Evolutionary conservation across 371 early-diverging fungal species (phyloP), one percentile per base, ranked within the genome.

Genomic region (Mortierella sp.): DNA sequence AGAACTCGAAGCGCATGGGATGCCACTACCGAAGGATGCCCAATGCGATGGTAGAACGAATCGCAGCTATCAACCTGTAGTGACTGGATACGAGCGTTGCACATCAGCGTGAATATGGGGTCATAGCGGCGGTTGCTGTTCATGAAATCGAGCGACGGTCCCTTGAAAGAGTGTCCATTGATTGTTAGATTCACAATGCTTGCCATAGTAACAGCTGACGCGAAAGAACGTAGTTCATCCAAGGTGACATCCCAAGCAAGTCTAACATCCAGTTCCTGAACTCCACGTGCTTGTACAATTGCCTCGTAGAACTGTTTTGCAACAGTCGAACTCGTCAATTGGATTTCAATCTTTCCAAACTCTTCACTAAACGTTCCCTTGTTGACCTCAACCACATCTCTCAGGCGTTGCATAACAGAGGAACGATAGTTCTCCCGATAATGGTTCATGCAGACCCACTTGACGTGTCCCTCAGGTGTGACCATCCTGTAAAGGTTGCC

Each of bases 371-470:
- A 60, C 4, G 9, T 2, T 7, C 67, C 67, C 10, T 25, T 44
- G 21, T 60, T 53, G 25, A 12, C n/a, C 24, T 54, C 44, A n/a
- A 60, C 27, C 2, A 24, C 19, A 0, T 54, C 44, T 10, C 29
- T 52, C 34, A 67, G 47, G 2, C 31, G 49, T 5, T 31, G 13
- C 25, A 59, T 49, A 10, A 16, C 49, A 9, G 54, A 12, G 10
- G 29, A 40, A 1, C 50, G 54, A 28, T 60, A 60, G 27, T 45
- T 41, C 19, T 29, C 41, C 19, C 50, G 60, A 24, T 59, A 67
- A 25, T 67, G 67, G 8, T 67, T 45, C 5, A 67, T 21, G 28
- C 67, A 67, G 16, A 67, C 60, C 67, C 67, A 67, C 27, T 67
- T 67, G 45, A 67, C 60, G 13, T 67, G 60, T 0, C 67, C 67